These are phyloP conservation scores for Arachis stenosperma DNA, from an alignment of 306 rosid species.

Conservation along the genomic window DNA sequence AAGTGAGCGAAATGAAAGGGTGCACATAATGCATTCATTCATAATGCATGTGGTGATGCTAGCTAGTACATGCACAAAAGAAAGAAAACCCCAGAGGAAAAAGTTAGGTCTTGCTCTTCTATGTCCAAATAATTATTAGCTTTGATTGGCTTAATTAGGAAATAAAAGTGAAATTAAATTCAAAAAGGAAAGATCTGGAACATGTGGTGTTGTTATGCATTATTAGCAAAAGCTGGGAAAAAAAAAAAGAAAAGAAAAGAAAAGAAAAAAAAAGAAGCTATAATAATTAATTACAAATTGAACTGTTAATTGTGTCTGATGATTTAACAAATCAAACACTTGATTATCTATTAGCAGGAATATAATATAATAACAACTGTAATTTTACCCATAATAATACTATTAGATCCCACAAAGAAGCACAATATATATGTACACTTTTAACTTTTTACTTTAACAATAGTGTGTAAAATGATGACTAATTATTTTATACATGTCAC, in stretches of 20 bases:
- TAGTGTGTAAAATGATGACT: too few relatives aligned
- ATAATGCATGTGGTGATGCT: too few relatives aligned
- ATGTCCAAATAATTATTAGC: background rate
- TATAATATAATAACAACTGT: too few relatives aligned
- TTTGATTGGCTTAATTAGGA: slow-evolving; percentile 5
- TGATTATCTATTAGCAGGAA: too few relatives aligned
- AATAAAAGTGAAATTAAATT: background rate
- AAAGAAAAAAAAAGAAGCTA: background rate
- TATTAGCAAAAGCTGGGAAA: background rate
- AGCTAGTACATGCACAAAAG: too few relatives aligned
- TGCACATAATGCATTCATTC: too few relatives aligned
- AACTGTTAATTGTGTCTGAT: too few relatives aligned
- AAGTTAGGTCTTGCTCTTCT: background rate
- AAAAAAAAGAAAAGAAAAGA: background rate
- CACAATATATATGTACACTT: too few relatives aligned
- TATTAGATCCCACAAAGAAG: too few relatives aligned
- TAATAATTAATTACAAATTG: background rate
- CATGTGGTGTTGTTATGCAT: background rate
- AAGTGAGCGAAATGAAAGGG: background rate
- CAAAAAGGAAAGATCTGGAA: background rate
- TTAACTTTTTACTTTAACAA: too few relatives aligned
- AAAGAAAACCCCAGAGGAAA: background rate
- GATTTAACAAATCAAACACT: background rate
- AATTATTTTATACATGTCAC: too few relatives aligned
- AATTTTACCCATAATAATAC: too few relatives aligned